Evolutionary conservation across 2,329 filamentous ascomycete species (phyloP), one percentile per base, ranked within the genome.

Genomic region (Fusarium agapanthi): DNA sequence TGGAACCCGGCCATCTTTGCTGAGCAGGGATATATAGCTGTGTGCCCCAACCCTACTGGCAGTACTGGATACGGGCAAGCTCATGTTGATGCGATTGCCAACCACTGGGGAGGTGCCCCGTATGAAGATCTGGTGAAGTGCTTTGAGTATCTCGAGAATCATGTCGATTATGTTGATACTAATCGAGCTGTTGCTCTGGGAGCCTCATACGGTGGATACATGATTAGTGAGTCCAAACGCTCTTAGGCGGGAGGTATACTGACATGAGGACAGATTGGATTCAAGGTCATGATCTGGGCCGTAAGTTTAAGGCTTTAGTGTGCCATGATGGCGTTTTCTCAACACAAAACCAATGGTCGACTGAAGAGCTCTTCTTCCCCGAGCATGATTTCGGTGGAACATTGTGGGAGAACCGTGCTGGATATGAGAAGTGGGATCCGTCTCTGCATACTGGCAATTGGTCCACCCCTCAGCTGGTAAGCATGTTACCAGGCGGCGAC

Each of bases 1-100:
- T 97, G 94, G 94, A 97, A 97, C 79, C 92, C 93, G 4, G 93
- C 93, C 67, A 88, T 95, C 15, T 97, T 94, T 78, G 94, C 94
- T 7, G 94, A 97, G 80, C 93, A 95, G 82, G 94, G 94, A 50
- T 97, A 96, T 78, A 88, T 97, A 7, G 93, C 92, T 28, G 90
- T 97, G 51, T 88, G 90, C 55, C 93, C 94, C 15, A 97, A 97
- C 79, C 93, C 93, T 14, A 96, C 93, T 0, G 94, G 94, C 24
- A 93, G 90, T 76, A 95, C 93, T 10, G 92, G 93, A 7, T 97
- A 95, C 76, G 94, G 94, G 10, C 92, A 95, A 83, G 87, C 88
- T 37, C 88, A 95, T 61, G 90, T 90, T 37, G 90, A 97, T 78
- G 92, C 90, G 1, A 97, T 98, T 77, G 86, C 89, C 56, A 87